A percentile compares a stretch with the other conserved stretches of the same genome.
Evolutionary conservation across 2,329 filamentous ascomycete genomes (phyloP).

Genomic region (Penicillium sp.): DNA sequence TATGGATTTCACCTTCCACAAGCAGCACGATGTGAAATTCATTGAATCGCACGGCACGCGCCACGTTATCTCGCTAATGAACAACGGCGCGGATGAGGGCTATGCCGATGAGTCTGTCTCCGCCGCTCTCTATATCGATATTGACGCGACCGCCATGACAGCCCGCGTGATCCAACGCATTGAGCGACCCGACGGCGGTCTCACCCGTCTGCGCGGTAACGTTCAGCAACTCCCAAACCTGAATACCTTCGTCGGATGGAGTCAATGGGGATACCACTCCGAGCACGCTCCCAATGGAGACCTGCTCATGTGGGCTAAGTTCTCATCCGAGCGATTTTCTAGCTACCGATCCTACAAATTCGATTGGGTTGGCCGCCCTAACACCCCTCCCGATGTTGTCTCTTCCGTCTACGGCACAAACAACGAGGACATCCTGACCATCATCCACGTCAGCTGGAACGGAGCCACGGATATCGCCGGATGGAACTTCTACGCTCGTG

Average conservation of each 20-base stretch:
- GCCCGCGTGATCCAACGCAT: slow-evolving; percentile 26
- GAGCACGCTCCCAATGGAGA: slow-evolving; percentile 30
- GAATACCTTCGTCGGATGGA: slow-evolving; percentile 36
- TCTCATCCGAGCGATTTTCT: slow-evolving; percentile 27
- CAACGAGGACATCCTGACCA: slow-evolving; percentile 19
- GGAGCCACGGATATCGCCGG: slow-evolving; percentile 36
- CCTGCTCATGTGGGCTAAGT: slow-evolving; percentile 32
- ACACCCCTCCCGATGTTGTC: slow-evolving; percentile 26
- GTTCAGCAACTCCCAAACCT: slow-evolving; percentile 31
- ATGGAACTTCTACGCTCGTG: slow-evolving; percentile 33
- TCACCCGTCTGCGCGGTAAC: slow-evolving; percentile 33
- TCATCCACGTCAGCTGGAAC: slow-evolving; percentile 34
- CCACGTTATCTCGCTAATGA: slow-evolving; percentile 30
- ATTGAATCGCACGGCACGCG: slow-evolving; percentile 25
- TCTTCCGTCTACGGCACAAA: slow-evolving; percentile 26
- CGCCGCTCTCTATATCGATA: slow-evolving; percentile 25
- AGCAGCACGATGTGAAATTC: slow-evolving; percentile 38
- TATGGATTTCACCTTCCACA: slow-evolving; percentile 32
- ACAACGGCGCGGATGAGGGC: slow-evolving; percentile 30
- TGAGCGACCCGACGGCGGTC: slow-evolving; percentile 29
- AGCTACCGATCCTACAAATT: slow-evolving; percentile 42
- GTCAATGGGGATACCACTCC: slow-evolving; percentile 28
- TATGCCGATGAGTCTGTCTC: slow-evolving; percentile 21
- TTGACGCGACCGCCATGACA: slow-evolving; percentile 26
- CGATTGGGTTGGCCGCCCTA: slow-evolving; percentile 31